phyloP scores from a whole-genome alignment of 1,139 yeast species.

The Yamadazyma pseudoaaseri region DNA sequence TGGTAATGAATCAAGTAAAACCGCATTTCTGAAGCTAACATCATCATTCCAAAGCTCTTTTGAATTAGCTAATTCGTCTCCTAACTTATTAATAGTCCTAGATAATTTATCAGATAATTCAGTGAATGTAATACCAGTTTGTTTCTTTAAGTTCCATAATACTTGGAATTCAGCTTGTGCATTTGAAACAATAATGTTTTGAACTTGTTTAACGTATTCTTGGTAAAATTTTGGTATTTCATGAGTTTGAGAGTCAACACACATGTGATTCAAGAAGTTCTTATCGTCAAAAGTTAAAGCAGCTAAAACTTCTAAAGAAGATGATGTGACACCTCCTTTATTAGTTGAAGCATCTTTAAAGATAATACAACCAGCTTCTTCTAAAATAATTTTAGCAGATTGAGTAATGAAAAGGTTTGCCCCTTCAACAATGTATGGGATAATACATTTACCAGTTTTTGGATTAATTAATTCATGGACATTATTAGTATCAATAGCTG shows the following conservation, averaged over 20 bases:
- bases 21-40: conserved; percentile 68
- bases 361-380: conserved; percentile 79
- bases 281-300: conserved; percentile 89
- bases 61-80: conserved; percentile 82
- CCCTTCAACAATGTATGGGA: conserved; percentile 95
- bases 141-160: conserved; percentile 74
- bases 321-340: conserved; percentile 98
- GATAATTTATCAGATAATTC: conserved; percentile 84
- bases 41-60: conserved; percentile 87
- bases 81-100: conserved; percentile 80
- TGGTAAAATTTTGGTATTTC: conserved; percentile 72
- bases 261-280: conserved; percentile 74
- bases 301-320: conserved; percentile 92
- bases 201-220: conserved; percentile 81
- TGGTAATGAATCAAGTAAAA: conserved; percentile 79
- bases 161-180: conserved; percentile 86
- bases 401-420: conserved; percentile 95
- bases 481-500: conserved; percentile 87
- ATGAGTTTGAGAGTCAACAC: conserved; percentile 55
- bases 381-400: conserved; percentile 83
- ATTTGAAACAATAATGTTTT: conserved; percentile 67
- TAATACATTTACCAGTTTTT: conserved; percentile 70
- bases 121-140: conserved; percentile 70
- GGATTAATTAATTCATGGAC: conserved; percentile 70
- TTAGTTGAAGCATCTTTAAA: conserved; percentile 97